These are phyloP conservation scores for Mortierella sp. DNA, from an alignment of 371 early-diverging fungal species.

Conservation along the genomic window DNA sequence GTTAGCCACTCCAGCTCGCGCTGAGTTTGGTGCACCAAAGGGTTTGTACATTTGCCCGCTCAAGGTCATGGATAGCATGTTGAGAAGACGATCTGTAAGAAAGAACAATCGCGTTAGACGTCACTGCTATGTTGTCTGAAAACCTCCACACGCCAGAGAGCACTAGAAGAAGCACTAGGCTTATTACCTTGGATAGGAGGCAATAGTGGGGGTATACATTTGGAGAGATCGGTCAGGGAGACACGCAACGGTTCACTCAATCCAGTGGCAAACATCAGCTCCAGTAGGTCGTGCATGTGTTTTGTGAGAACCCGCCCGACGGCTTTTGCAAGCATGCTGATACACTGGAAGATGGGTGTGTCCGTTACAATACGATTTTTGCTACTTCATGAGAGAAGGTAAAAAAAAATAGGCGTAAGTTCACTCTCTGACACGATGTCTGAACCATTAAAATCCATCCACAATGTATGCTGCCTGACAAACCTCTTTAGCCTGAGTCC, in stretches of 20 bases:
- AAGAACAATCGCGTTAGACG: neutral
- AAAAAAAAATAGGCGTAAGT: neutral
- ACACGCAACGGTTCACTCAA: conserved; percentile 85
- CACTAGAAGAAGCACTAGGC: too few species aligned
- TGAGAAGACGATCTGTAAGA: conserved; percentile 81
- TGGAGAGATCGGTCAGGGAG: conserved; percentile 84
- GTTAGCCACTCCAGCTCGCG: conserved; percentile 53
- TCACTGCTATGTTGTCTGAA: neutral
- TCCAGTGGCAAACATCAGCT: conserved; percentile 92
- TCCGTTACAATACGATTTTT: conserved; percentile 73
- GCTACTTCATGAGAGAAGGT: conserved; percentile 40
- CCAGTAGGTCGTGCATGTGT: conserved; percentile 88
- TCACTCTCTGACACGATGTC: neutral
- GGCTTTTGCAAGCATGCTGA: conserved; percentile 88
- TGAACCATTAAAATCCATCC: neutral
- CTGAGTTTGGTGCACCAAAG: conserved; percentile 74
- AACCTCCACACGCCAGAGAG: neutral
- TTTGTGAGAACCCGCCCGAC: conserved; percentile 91
- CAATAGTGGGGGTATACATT: conserved; percentile 84
- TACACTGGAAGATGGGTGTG: conserved; percentile 83
- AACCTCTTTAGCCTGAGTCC: conserved; percentile 61
- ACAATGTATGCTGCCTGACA: neutral
- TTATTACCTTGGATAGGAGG: conserved; percentile 86
- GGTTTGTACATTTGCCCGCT: conserved; percentile 89
- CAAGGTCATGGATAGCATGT: conserved; percentile 88